Evolutionary conservation across 768 basidiomycete genomes (phyloP).

Genomic region (Wakefieldia striispora): DNA sequence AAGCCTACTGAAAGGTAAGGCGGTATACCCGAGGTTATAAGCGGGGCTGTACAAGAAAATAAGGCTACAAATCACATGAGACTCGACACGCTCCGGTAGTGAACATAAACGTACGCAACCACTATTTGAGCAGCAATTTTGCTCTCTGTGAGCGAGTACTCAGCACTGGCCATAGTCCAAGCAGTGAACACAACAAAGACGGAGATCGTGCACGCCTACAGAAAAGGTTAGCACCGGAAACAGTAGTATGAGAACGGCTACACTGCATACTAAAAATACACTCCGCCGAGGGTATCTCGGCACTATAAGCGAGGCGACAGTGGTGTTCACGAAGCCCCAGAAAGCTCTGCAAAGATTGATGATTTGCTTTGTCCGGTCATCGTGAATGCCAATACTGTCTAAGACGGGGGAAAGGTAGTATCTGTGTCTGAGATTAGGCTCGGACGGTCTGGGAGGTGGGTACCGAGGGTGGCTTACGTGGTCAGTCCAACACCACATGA

Average conservation of each 20-base stretch:
- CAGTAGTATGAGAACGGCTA: background rate
- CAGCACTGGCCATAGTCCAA: conserved; percentile 5
- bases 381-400: conserved; percentile 10
- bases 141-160: background rate
- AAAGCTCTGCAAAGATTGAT: background rate
- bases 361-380: conserved; percentile 1
- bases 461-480: background rate
- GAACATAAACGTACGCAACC: background rate
- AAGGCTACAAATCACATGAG: background rate
- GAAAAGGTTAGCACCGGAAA: background rate
- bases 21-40: background rate
- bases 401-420: conserved; percentile 5
- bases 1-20: conserved; percentile 3
- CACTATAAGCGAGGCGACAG: background rate
- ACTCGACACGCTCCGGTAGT: no score
- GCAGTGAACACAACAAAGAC: conserved; percentile 5
- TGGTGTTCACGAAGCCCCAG: background rate
- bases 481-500: conserved; percentile 12
- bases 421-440: background rate
- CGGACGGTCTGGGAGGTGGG: background rate
- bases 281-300: conserved; percentile 8
- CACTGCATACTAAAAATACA: background rate
- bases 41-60: conserved; percentile 9
- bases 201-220: conserved; percentile 7
- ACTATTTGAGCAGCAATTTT: background rate